Evolutionary conservation across 169 alveolate genomes (phyloP).

Genomic region (Eimeria acervulina): DNA sequence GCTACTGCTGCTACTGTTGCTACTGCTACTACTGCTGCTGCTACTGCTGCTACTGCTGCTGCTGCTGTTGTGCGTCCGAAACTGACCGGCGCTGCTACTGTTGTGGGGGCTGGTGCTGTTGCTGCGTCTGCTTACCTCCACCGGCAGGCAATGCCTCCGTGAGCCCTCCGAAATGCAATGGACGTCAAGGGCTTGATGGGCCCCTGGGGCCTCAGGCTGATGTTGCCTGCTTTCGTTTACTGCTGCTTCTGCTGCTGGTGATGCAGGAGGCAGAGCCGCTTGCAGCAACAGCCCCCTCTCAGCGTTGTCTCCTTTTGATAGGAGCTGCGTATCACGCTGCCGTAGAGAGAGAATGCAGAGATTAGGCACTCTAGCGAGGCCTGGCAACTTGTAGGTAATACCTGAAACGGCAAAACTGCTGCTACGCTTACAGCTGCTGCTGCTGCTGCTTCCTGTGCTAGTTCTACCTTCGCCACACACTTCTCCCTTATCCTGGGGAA

Average conservation of each 20-base stretch:
- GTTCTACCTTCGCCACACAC: neutral
- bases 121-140: neutral
- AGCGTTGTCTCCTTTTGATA: neutral
- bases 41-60: conserved; percentile 5
- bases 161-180: neutral
- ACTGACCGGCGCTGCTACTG: neutral
- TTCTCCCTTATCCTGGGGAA: too few relatives aligned
- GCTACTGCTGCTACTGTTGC: conserved; percentile 10
- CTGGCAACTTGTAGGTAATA: neutral
- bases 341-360: neutral
- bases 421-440: neutral
- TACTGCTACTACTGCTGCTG: neutral
- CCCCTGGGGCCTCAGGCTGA: neutral
- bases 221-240: neutral
- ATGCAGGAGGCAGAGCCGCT: neutral
- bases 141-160: neutral
- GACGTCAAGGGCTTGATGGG: neutral
- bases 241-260: neutral
- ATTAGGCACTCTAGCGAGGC: neutral
- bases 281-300: neutral
- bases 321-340: conserved; percentile 3
- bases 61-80: neutral
- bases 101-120: neutral
- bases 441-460: neutral
- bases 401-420: neutral